A percentile compares a stretch with the other conserved stretches of the same genome.
Conservation (phyloP, 768 basidiomycete genomes). For the Rhodosporidiobolus odoratus region DNA sequence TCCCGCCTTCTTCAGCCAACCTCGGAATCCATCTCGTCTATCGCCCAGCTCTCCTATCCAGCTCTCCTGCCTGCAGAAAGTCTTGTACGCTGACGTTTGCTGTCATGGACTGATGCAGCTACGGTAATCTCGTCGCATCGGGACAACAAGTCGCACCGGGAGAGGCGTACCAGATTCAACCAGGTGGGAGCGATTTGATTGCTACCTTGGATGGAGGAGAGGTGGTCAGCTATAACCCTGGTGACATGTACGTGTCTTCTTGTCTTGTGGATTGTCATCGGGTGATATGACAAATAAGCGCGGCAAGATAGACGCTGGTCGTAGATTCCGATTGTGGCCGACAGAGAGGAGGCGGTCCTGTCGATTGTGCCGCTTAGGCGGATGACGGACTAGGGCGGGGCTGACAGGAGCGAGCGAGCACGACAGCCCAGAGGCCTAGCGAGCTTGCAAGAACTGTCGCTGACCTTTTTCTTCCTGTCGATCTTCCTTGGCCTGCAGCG, state of each 20-base stretch:
- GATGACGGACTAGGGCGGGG: too few species aligned
- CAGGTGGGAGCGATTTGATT: constrained; percentile 38
- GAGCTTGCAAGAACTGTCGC: neutral
- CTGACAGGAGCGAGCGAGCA: too few species aligned
- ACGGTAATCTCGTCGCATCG: constrained; percentile 18
- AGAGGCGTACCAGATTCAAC: constrained; percentile 18
- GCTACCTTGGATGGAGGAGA: constrained; percentile 27
- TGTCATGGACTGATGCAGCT: constrained; percentile 2
- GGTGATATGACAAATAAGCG: too few species aligned
- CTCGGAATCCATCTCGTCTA: too few species aligned
- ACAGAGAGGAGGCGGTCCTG: too few species aligned
- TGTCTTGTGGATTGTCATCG: neutral
- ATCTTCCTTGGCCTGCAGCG: constrained; percentile 33
- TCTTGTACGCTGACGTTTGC: neutral
- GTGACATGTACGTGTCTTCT: constrained; percentile 52
- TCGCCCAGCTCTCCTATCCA: too few species aligned
- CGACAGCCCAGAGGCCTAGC: neutral
- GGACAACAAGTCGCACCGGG: constrained; percentile 2
- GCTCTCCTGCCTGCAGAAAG: neutral
- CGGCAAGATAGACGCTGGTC: too few species aligned
- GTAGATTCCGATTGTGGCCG: too few species aligned
- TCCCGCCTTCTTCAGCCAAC: neutral
- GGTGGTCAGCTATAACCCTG: constrained; percentile 55
- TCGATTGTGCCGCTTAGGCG: neutral
- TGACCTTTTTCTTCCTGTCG: too few species aligned